Evolutionary conservation across 1,139 yeast species (phyloP), one percentile per base, ranked within the genome.

Genomic region (Spathaspora sp.): DNA sequence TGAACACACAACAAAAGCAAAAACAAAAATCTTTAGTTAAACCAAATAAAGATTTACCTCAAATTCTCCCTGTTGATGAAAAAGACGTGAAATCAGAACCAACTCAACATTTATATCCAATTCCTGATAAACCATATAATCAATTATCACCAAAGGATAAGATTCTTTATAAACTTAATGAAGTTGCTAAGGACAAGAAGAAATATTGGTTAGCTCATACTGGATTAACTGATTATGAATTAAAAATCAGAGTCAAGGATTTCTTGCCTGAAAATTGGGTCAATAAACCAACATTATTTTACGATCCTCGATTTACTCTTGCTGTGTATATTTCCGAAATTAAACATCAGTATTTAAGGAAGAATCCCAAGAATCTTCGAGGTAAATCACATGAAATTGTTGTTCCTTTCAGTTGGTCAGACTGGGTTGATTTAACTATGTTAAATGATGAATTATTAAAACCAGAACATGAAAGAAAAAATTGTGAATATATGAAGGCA

Each of bases 381-480:
- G 34, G 39, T 1, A 45, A 38, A 5, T 47, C 56, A 2, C 38
- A 59, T 1, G 52, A 49, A 7, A 51, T 67, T 0, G 51, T 51
- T 33, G 61, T 65, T 26, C 84, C 85, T 45, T 58, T 1, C 43
- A 54, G 59, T 37, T 61, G 68, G 69, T 54, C 65, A 4, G 69
- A 65, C 47, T 65, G 69, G 69, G 63, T 42, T 52, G 16, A 47
- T 54, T 18, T 58, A 58, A 54, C 60, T 13, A 43, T 52, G 45
- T 59, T 82, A 41, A 74, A 81, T 53, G 61, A 62, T 39, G 73
- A 68, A 53, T 58, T 80, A 6, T 59, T 67, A 16, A 63, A 72
- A 2, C 62, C 71, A 0, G 65, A 64, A 17, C 49, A 51, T 2
- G 62, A 70, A 34, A 72, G 72, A 48, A 74, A 75, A 3, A 53